Conservation (phyloP, 1,284 basidiomycete genomes). For the Puccinia hordei region DNA sequence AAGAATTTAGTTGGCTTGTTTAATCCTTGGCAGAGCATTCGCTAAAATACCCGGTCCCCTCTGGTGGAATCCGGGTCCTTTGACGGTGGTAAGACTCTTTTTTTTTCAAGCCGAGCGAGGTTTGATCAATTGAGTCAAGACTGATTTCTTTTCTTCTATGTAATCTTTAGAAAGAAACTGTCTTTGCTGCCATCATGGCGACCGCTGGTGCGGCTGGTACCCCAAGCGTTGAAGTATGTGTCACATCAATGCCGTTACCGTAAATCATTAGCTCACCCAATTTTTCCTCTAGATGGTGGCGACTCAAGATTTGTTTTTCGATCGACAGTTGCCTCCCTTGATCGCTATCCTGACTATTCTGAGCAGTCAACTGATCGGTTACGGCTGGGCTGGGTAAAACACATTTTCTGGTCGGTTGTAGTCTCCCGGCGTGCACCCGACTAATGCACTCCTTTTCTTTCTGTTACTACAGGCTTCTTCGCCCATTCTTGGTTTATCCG, state of each 20-base stretch:
- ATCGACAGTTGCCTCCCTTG: conserved; percentile 18
- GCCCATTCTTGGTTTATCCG: conserved; percentile 37
- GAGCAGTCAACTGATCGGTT: conserved; percentile 44
- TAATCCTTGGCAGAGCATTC: conserved; percentile 29
- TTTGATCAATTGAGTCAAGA: neutral
- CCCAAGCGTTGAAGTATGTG: conserved; percentile 34
- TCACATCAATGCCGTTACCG: neutral
- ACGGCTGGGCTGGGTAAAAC: conserved; percentile 48
- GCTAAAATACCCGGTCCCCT: conserved; percentile 36
- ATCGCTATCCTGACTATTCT: conserved; percentile 19
- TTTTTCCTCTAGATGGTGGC: conserved; percentile 26
- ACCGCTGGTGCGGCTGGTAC: conserved; percentile 32
- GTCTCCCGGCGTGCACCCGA: too few relatives aligned
- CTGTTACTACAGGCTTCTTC: conserved; percentile 29
- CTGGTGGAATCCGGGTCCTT: conserved; percentile 46
- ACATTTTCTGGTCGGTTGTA: neutral
- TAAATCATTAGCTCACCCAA: neutral
- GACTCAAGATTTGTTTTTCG: conserved; percentile 38
- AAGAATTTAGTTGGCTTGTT: conserved; percentile 26
- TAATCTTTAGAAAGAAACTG: conserved; percentile 45
- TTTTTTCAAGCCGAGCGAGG: neutral
- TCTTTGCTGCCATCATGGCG: conserved; percentile 40
- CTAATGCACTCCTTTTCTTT: neutral
- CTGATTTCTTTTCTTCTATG: neutral
- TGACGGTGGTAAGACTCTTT: conserved; percentile 32